These are phyloP conservation scores for Datura wrightii DNA, from an alignment of 257 asterid genomes.

Conservation along the genomic window DNA sequence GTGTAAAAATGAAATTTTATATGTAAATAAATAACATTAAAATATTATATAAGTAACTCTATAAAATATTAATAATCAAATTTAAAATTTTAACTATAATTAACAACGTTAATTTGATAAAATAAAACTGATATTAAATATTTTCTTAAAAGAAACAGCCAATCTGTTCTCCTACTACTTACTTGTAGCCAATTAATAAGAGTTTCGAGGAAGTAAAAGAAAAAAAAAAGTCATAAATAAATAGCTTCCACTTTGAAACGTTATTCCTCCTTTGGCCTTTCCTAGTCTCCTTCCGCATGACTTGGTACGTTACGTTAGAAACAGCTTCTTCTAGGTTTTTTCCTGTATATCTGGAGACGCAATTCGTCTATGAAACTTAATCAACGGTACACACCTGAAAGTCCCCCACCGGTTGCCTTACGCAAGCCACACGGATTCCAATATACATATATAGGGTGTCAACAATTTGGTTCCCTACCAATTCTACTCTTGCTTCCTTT, in stretches of 20 bases:
- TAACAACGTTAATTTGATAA: no score
- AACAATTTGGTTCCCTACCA: background rate
- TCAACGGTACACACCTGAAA: background rate
- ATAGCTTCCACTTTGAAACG: background rate
- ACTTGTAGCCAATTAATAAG: background rate
- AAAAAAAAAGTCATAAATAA: background rate
- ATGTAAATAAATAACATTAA: no score
- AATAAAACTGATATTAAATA: no score
- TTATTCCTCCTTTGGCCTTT: background rate
- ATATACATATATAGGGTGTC: background rate
- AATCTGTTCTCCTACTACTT: no score
- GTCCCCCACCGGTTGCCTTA: background rate
- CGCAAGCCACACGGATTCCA: background rate
- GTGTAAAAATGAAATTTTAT: no score
- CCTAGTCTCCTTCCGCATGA: slow-evolving; percentile 24
- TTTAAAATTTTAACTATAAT: no score
- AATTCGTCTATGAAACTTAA: background rate
- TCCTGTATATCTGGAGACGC: slow-evolving; percentile 31
- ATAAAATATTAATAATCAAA: no score
- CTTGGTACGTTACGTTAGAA: background rate
- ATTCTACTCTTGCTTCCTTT: background rate
- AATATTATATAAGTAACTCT: no score
- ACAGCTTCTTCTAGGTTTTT: background rate
- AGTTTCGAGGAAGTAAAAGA: background rate
- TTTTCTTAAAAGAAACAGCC: no score